phyloP scores from a whole-genome alignment of 441 rosid genomes.

The Metrosideros polymorpha region DNA sequence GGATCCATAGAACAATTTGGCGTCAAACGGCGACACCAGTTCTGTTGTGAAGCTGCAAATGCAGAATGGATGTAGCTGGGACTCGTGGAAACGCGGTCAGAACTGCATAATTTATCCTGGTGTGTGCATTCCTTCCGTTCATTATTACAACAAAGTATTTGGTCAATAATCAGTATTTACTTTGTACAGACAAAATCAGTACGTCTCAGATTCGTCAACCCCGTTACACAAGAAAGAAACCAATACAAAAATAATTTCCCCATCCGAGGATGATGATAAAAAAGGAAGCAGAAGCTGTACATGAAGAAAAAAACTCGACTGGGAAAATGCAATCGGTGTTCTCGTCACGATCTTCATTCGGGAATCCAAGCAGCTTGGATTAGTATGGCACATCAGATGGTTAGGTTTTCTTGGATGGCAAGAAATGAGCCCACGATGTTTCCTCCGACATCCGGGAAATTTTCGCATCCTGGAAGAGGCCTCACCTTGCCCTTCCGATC shows the following conservation, averaged over 20 bases:
- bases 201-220: background rate
- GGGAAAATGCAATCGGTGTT: background rate
- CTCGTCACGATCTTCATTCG: background rate
- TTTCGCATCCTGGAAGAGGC: conserved; percentile 57
- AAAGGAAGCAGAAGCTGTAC: background rate
- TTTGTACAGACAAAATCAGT: background rate
- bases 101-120: background rate
- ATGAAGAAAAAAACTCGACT: background rate
- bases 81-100: background rate
- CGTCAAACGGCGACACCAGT: background rate
- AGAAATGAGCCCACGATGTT: conserved; percentile 74
- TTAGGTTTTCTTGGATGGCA: conserved; percentile 87
- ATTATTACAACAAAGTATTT: background rate
- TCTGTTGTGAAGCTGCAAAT: background rate
- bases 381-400: conserved; percentile 31
- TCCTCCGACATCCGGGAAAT: conserved; percentile 91
- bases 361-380: background rate
- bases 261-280: background rate
- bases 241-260: background rate
- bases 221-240: background rate
- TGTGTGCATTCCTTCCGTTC: background rate
- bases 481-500: conserved; percentile 81
- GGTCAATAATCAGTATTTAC: background rate
- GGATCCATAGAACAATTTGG: background rate
- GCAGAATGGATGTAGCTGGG: background rate